A percentile compares a stretch with the other conserved stretches of the same genome.
phyloP scores from a whole-genome alignment of 331 rosid species.

The Cydonia oblonga region DNA sequence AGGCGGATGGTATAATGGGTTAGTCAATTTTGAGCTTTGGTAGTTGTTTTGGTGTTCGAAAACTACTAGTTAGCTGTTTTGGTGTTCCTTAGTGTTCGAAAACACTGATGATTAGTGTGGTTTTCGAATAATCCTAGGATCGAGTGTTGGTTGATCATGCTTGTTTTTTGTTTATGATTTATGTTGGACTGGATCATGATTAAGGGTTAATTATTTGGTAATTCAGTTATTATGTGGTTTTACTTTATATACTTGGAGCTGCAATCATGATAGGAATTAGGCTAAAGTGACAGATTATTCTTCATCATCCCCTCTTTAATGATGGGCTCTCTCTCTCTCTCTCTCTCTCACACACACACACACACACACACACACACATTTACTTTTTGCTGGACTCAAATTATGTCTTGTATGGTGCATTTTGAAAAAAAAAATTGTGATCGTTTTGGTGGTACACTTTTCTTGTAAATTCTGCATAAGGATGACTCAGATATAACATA shows the following conservation, averaged over 20 bases:
- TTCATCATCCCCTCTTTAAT: not conserved
- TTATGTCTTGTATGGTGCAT: not conserved
- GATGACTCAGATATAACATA: not conserved
- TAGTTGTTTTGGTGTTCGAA: not conserved
- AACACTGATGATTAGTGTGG: too few species aligned
- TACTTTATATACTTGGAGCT: not conserved
- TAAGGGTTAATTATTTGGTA: not conserved
- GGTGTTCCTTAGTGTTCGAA: too few species aligned
- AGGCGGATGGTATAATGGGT: not conserved
- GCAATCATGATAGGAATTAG: not conserved
- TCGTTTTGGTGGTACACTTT: not conserved
- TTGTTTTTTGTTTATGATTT: not conserved
- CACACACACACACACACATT: not conserved
- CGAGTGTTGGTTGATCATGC: not conserved
- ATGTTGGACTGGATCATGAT: not conserved
- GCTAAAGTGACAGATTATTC: not conserved
- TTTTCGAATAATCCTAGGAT: not conserved
- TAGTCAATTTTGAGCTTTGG: not conserved
- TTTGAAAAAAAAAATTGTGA: not conserved
- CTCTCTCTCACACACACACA: too few species aligned
- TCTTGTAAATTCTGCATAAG: not conserved
- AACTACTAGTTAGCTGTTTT: too few species aligned
- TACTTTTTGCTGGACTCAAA: not conserved
- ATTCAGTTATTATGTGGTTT: not conserved
- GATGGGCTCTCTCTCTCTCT: not conserved